Conservation (phyloP, 179 eudicot genomes). For the Camellia oleifera region DNA sequence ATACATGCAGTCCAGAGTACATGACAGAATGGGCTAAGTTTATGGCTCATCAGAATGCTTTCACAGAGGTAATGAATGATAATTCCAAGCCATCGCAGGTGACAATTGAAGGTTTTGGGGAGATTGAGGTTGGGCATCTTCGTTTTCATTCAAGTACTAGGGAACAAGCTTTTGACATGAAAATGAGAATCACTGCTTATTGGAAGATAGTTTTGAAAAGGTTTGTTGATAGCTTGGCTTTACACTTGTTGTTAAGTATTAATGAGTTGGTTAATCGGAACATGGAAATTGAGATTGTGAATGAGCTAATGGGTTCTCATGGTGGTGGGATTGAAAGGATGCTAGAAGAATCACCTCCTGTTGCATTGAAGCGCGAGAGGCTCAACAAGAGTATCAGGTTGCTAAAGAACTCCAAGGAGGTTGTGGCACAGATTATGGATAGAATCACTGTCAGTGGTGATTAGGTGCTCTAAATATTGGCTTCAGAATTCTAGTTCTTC, state of each 20-base stretch:
- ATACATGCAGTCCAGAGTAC: conserved; percentile 32
- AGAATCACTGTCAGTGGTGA: conserved; percentile 11
- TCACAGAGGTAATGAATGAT: background rate
- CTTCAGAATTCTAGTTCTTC: too few species aligned
- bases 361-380: conserved; percentile 30
- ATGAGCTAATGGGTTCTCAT: conserved; percentile 19
- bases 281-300: conserved; percentile 26
- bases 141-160: background rate
- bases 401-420: conserved; percentile 34
- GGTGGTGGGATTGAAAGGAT: conserved; percentile 37
- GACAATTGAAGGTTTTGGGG: background rate
- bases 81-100: background rate
- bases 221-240: conserved; percentile 27
- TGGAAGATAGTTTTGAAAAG: conserved; percentile 15
- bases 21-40: conserved; percentile 17
- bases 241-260: conserved; percentile 20
- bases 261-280: conserved; percentile 32
- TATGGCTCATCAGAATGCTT: conserved; percentile 11
- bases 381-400: conserved; percentile 30
- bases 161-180: conserved; percentile 1
- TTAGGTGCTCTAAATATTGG: background rate
- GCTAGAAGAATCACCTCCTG: conserved; percentile 37
- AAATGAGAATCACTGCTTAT: conserved; percentile 32
- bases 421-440: conserved; percentile 22
- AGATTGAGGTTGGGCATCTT: conserved; percentile 16